Evolutionary conservation across 176 grass and related monocot genomes (phyloP), one percentile per base, ranked within the genome.

Genomic region (Raddia distichophylla): DNA sequence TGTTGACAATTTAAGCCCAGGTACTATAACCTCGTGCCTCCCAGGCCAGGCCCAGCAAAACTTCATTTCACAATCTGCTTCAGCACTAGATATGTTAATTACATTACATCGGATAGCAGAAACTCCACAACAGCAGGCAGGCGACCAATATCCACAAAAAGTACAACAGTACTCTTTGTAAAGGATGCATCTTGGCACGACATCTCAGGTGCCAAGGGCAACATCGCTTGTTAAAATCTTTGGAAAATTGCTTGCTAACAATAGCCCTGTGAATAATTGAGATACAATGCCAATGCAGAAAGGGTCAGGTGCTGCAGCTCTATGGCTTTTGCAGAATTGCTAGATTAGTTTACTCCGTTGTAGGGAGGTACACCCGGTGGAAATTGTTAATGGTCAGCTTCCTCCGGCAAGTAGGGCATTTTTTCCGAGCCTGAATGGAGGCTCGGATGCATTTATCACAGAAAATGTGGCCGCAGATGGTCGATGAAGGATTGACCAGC

Each of bases 401-500:
- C 85, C 32, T 88, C 35, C 91, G 79, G 82, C 97, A 99, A 57
- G 91, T 93, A 37, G 97, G 97, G 85, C 97, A 99, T 49, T 90
- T 93, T 79, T 99, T 95, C 45, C 89, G 85, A 50, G 35, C 82
- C 77, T 81, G 27, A 61, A 99, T 87, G 51, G 89, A 66, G 10
- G 82, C 37, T 60, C 67, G 87, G 64, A 99, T 99, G 77, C 97
- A 99, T 33, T 52, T 56, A 33, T 85, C 66, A 71, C 97, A 99
- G 80, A 96, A 99, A 79, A 99, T 93, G 85, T 99, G 97, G 22
- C 97, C 97, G 3, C 97, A 99, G 48, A 75, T 78, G 33, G 97
- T 99, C 32, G 97, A 96, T 2, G 97, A 90, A 2, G 97, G 52
- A 22, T 99, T 74, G 0, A 76, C 80, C 66, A 99, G 52, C 60